Percentiles rank a stretch among this genome's conserved stretches.
phyloP scores from a whole-genome alignment of 1,284 basidiomycete genomes.

The Farysia itapuensis region DNA sequence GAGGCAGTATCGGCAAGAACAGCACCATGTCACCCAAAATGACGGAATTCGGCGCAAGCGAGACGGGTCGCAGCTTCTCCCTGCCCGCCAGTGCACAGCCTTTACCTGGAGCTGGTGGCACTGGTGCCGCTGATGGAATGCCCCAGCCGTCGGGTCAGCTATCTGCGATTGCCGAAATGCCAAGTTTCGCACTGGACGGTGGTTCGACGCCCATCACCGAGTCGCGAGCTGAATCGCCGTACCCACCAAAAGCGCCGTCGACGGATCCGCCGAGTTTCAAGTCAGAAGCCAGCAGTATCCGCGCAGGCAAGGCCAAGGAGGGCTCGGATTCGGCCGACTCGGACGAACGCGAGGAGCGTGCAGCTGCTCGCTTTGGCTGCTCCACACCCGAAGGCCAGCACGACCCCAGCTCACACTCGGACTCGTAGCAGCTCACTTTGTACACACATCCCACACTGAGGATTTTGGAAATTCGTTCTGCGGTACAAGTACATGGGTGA shows the following conservation, averaged over 20 bases:
- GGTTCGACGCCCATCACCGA: no score
- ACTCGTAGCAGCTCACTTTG: no score
- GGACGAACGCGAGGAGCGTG: background rate
- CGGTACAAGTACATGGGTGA: no score
- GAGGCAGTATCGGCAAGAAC: constrained; percentile 13
- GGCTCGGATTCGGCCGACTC: background rate
- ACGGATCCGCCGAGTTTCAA: constrained; percentile 9
- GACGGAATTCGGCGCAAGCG: constrained; percentile 3
- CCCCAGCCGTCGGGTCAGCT: constrained; percentile 11
- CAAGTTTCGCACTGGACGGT: no score
- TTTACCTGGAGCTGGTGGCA: background rate
- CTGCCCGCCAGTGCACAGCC: constrained; percentile 21
- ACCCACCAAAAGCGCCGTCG: no score
- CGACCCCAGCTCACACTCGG: no score
- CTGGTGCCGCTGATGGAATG: background rate
- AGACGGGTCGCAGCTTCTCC: constrained; percentile 17
- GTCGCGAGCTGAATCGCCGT: no score
- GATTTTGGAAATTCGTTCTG: no score
- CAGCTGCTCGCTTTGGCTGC: constrained; percentile 10
- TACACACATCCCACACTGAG: no score
- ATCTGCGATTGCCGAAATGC: constrained; percentile 34
- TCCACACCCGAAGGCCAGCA: constrained; percentile 18
- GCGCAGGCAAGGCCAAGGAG: constrained; percentile 15
- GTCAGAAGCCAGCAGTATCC: constrained; percentile 1
- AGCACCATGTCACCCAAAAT: constrained; percentile 7